Evolutionary conservation across 139 green algal species (phyloP).

Genomic region (Chlorella sp.): DNA sequence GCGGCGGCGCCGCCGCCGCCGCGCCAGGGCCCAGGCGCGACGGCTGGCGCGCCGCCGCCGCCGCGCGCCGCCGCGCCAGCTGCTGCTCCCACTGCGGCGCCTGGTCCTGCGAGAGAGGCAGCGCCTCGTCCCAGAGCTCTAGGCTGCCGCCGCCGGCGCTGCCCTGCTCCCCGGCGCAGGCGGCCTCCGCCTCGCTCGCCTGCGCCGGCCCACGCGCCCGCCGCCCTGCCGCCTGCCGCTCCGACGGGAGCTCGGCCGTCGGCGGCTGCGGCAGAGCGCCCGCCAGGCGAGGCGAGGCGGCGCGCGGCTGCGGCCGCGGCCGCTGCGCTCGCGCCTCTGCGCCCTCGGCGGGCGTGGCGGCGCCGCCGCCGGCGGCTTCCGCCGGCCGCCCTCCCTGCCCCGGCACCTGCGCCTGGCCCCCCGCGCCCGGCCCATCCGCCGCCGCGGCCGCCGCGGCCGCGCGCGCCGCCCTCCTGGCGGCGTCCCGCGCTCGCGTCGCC

Average conservation of each 20-base stretch:
- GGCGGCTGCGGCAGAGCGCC: neutral
- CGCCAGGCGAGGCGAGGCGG: too few relatives aligned
- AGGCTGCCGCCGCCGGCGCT: neutral
- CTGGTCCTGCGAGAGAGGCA: neutral
- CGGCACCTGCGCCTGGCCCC: too few relatives aligned
- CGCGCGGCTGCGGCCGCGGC: neutral
- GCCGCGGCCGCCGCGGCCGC: neutral
- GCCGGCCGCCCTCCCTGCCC: neutral
- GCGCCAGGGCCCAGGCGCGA: too few relatives aligned
- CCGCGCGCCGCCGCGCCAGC: neutral
- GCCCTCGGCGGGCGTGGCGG: neutral
- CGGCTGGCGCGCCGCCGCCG: too few relatives aligned
- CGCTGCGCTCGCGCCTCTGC: neutral
- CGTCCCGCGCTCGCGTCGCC: slow-evolving; percentile 20
- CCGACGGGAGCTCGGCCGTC: neutral
- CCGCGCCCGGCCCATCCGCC: too few relatives aligned
- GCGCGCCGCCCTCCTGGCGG: neutral
- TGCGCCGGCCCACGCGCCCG: neutral
- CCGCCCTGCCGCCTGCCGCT: neutral
- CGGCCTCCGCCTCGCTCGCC: neutral
- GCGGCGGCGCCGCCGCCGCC: too few relatives aligned
- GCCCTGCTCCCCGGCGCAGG: neutral
- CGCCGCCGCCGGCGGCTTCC: neutral
- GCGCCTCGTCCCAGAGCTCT: neutral
- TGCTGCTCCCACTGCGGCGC: slow-evolving; percentile 1